Conservation (phyloP, 176 grass and related monocot genomes). For the Stipa capillata region DNA sequence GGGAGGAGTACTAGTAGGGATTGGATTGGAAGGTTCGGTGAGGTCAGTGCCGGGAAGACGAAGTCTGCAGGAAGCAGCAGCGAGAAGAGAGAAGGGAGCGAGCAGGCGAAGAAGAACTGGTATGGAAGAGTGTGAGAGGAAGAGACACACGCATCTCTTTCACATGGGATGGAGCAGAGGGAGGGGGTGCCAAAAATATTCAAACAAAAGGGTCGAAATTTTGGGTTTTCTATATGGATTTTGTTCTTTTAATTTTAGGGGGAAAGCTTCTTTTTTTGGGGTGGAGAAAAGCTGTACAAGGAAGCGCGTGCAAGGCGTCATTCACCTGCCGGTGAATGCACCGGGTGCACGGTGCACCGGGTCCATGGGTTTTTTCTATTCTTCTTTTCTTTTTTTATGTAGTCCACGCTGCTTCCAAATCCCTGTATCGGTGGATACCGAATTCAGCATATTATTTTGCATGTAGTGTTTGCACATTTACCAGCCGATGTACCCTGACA, state of each 20-base stretch:
- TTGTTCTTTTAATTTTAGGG: neutral
- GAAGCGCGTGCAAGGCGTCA: neutral
- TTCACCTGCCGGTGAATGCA: neutral
- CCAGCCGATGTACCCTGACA: neutral
- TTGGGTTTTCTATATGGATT: neutral
- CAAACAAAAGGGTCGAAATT: neutral
- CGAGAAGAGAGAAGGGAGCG: neutral
- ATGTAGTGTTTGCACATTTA: neutral
- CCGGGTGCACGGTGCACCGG: no score
- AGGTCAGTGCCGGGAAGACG: conserved; percentile 7
- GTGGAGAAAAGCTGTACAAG: neutral
- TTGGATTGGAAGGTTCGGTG: neutral
- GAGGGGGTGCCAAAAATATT: neutral
- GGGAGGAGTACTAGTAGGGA: neutral
- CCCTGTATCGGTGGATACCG: neutral
- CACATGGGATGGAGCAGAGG: conserved; percentile 17
- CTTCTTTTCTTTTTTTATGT: no score
- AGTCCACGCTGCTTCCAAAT: neutral
- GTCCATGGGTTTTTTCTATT: no score
- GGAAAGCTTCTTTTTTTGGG: neutral
- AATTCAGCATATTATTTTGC: no score
- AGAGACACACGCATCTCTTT: neutral
- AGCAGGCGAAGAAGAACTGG: neutral
- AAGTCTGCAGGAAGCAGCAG: conserved; percentile 16
- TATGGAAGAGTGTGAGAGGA: neutral